Evolutionary conservation across 164 flowering plant genomes (phyloP), one percentile per base, ranked within the genome.

Genomic region (Sedum album): DNA sequence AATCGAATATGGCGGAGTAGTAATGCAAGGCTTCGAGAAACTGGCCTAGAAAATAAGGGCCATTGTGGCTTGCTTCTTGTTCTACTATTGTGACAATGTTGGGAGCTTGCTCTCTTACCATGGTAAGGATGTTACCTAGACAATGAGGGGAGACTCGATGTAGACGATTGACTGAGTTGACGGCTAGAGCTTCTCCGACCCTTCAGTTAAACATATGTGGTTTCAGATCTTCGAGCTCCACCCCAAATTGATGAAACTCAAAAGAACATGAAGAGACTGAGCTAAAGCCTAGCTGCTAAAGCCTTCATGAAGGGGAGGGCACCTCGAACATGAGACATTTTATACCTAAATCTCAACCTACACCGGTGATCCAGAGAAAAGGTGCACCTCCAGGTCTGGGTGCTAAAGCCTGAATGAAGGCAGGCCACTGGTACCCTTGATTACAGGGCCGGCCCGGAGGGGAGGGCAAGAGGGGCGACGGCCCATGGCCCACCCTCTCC

Each of bases 391-490:
- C 81, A 0, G 85, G 83, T 10, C 93, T 67, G 38, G 89, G 84
- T 1, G 96, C 93, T 1, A 90, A 71, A 64, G 87, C 90, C 62
- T 90, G 96, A 83, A 88, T 82, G 81, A 90, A 84, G n/a, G 89
- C 87, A 7, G 93, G 93, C 93, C 91, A 88, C 35, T 90, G 93
- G 71, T 86, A 84, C n/a, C 96, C 96, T n/a, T n/a, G n/a, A n/a
- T n/a, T n/a, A n/a, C n/a, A n/a, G n/a, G n/a, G n/a, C n/a, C n/a
- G n/a, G n/a, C n/a, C n/a, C n/a, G n/a, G n/a, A n/a, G n/a, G n/a
- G n/a, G n/a, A n/a, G n/a, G n/a, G n/a, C n/a, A n/a, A n/a, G n/a
- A n/a, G n/a, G n/a, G n/a, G n/a, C n/a, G n/a, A n/a, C n/a, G n/a
- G n/a, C n/a, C n/a, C n/a, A n/a, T n/a, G n/a, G n/a, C n/a, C n/a